Conservation (phyloP, 345 rosid species). For the thale cress (Arabidopsis thaliana) region DNA sequence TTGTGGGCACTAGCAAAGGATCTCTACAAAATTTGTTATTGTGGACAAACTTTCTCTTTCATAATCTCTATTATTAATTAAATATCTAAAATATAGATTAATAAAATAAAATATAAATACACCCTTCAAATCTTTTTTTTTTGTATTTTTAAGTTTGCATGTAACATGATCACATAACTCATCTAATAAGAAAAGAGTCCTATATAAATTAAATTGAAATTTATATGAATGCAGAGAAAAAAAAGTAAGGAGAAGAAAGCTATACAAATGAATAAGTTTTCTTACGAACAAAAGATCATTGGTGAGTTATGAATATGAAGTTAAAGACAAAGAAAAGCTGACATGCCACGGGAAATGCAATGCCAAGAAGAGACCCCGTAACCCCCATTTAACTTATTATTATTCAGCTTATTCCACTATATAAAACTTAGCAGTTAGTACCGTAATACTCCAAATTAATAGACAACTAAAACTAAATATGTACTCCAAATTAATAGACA, state of each 20-base stretch:
- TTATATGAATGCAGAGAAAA: background rate
- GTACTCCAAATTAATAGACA: too few relatives aligned
- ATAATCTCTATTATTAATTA: background rate
- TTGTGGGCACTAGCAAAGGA: background rate
- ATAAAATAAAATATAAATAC: background rate
- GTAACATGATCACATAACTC: conserved; percentile 7
- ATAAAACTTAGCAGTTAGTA: background rate
- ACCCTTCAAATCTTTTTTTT: background rate
- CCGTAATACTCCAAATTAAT: background rate
- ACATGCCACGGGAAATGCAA: background rate
- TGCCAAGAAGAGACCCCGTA: background rate
- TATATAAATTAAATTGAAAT: background rate
- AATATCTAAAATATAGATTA: background rate
- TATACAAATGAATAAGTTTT: background rate
- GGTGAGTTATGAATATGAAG: background rate
- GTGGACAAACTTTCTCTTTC: background rate
- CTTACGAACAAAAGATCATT: background rate
- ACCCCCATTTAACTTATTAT: background rate
- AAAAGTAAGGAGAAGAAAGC: background rate
- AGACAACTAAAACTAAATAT: background rate
- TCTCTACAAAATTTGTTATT: too few relatives aligned
- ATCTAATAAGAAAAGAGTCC: background rate
- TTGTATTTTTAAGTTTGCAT: background rate
- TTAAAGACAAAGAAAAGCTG: background rate
- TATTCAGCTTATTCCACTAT: background rate